Conservation (phyloP, 306 rosid species). For the Leucaena leucocephala region DNA sequence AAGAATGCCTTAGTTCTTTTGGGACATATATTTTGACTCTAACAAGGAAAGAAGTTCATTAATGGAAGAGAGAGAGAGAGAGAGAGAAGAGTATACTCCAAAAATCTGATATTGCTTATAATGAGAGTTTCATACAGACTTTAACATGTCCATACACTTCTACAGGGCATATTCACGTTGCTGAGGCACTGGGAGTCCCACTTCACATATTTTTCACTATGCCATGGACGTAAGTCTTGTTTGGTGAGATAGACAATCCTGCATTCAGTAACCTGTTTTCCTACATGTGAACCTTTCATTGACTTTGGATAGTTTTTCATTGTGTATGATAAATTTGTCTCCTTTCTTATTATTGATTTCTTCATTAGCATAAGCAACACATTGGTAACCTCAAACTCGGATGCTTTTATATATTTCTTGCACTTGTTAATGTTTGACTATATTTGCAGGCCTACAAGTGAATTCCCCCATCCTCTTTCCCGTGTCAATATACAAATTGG, state of each 20-base stretch:
- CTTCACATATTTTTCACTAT: slow-evolving; percentile 90
- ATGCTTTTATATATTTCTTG: slow-evolving; percentile 17
- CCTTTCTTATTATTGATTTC: slow-evolving; percentile 6
- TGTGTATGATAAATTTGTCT: background rate
- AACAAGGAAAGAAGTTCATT: slow-evolving; percentile 20
- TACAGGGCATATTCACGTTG: slow-evolving; percentile 92
- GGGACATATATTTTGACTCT: background rate
- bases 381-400: slow-evolving; percentile 5
- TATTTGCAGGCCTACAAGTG: slow-evolving; percentile 82
- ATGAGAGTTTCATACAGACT: slow-evolving; percentile 21
- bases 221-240: slow-evolving; percentile 99
- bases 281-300: slow-evolving; percentile 22
- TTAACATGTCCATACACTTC: slow-evolving; percentile 42
- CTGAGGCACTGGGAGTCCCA: slow-evolving; percentile 73
- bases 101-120: slow-evolving; percentile 17
- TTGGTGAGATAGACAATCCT: slow-evolving; percentile 41
- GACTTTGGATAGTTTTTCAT: slow-evolving; percentile 25
- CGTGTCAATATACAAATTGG: slow-evolving; percentile 75
- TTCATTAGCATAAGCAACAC: background rate
- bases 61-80: background rate
- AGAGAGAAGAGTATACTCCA: slow-evolving; percentile 17
- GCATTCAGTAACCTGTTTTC: slow-evolving; percentile 18
- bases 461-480: slow-evolving; percentile 94
- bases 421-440: slow-evolving; percentile 24
- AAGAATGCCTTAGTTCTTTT: slow-evolving; percentile 18